phyloP scores from a whole-genome alignment of 495 filamentous ascomycete species.

The Physcia stellaris region DNA sequence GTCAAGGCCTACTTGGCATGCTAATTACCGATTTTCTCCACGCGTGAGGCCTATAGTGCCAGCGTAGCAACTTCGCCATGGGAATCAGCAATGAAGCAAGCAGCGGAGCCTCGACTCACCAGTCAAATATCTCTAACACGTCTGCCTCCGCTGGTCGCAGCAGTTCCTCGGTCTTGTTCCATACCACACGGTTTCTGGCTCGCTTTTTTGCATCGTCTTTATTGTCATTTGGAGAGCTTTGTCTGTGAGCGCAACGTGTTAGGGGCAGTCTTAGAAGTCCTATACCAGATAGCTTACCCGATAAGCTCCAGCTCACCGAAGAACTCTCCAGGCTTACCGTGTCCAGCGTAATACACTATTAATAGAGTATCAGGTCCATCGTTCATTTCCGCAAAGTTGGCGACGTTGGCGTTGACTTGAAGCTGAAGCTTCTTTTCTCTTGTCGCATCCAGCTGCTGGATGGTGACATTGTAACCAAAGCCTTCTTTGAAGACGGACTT shows the following conservation, averaged over 20 bases:
- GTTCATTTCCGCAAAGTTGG: slow-evolving; percentile 8
- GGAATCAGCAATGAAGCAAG: too few species aligned
- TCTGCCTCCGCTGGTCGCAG: slow-evolving; percentile 16
- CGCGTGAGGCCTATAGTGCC: slow-evolving; percentile 3
- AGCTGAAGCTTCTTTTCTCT: slow-evolving; percentile 3
- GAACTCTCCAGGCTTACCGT: slow-evolving; percentile 12
- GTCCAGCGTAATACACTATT: slow-evolving; percentile 24
- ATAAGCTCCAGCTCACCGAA: slow-evolving; percentile 8
- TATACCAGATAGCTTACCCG: slow-evolving; percentile 7
- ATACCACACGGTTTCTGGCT: slow-evolving; percentile 1
- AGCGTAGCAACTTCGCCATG: slow-evolving; percentile 12
- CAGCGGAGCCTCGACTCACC: too few species aligned
- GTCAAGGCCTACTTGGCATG: background rate
- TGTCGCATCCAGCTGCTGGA: slow-evolving; percentile 4
- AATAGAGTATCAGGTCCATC: slow-evolving; percentile 15
- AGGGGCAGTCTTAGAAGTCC: background rate
- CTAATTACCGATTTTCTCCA: slow-evolving; percentile 2
- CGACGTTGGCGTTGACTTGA: slow-evolving; percentile 9
- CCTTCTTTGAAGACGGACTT: slow-evolving; percentile 1
- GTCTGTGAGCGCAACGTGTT: slow-evolving; percentile 7
- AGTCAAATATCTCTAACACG: slow-evolving; percentile 21
- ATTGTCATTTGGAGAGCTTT: slow-evolving; percentile 3
- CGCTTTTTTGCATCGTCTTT: background rate
- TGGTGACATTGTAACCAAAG: slow-evolving; percentile 7
- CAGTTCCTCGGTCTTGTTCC: slow-evolving; percentile 14